Conservation (phyloP, 1,284 basidiomycete genomes). For the Papiliotrema flavescens region DNA sequence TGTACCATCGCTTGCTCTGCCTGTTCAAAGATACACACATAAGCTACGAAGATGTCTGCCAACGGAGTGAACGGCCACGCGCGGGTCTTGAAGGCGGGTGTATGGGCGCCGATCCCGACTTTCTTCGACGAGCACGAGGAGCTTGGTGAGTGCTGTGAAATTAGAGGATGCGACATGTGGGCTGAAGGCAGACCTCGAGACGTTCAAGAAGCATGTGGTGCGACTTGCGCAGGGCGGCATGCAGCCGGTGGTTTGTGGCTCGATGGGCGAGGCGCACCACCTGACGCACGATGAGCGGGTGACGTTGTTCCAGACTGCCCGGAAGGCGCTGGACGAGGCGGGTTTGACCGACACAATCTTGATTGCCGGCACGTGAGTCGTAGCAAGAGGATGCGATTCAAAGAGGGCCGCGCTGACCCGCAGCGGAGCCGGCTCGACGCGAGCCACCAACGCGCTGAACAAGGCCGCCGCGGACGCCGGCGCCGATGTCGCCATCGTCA, state of each 20-base stretch:
- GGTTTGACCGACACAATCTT: constrained; percentile 63
- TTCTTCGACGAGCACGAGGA: constrained; percentile 80
- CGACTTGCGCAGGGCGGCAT: constrained; percentile 69
- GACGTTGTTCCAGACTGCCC: constrained; percentile 64
- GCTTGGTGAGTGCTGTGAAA: constrained; percentile 69
- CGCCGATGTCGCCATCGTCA: constrained; percentile 80
- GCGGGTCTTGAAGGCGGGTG: constrained; percentile 67
- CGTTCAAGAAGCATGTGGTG: constrained; percentile 70
- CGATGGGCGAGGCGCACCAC: constrained; percentile 63
- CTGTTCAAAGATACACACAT: background rate
- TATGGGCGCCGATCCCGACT: constrained; percentile 79
- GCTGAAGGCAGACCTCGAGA: constrained; percentile 58
- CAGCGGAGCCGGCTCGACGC: constrained; percentile 69
- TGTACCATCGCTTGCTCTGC: background rate
- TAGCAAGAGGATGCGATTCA: background rate
- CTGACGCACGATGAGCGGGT: constrained; percentile 69
- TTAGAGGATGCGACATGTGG: too few species aligned
- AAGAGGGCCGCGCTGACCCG: too few species aligned
- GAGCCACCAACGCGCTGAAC: constrained; percentile 70
- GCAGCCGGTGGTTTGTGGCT: constrained; percentile 68
- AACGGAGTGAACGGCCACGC: constrained; percentile 6
- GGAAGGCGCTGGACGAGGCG: constrained; percentile 65
- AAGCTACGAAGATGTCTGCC: constrained; percentile 10
- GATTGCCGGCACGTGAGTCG: constrained; percentile 65
- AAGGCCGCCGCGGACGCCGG: constrained; percentile 72